phyloP scores from a whole-genome alignment of 2,329 filamentous ascomycete genomes.

The Aureobasidium sp. region DNA sequence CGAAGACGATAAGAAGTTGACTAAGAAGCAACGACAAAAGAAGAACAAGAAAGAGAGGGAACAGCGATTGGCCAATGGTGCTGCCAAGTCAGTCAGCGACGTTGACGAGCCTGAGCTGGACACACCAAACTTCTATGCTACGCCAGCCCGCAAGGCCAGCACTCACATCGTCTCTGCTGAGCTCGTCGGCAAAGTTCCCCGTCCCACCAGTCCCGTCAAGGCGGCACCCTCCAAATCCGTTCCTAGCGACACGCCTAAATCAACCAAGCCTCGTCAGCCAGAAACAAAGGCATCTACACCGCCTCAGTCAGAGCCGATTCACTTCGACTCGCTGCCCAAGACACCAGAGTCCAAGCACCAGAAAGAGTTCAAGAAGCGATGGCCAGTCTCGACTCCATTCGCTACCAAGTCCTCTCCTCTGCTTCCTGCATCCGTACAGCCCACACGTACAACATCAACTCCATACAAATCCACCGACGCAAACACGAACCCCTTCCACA shows the following conservation, averaged over 20 bases:
- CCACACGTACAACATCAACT: background rate
- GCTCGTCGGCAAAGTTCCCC: background rate
- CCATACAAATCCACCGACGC: background rate
- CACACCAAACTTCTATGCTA: conserved; percentile 8
- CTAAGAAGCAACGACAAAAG: conserved; percentile 30
- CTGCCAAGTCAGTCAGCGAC: conserved; percentile 19
- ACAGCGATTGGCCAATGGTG: conserved; percentile 16
- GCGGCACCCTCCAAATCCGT: background rate
- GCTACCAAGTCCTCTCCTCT: conserved; percentile 8
- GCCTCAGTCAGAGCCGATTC: background rate
- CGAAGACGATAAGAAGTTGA: conserved; percentile 18
- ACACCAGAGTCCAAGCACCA: conserved; percentile 6
- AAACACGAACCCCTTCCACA: background rate
- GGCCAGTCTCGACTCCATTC: conserved; percentile 13
- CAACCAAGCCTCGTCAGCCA: background rate
- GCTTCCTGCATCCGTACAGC: conserved; percentile 15
- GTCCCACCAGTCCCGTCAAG: background rate
- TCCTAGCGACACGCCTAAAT: background rate
- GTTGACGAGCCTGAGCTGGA: conserved; percentile 31
- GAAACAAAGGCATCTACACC: background rate
- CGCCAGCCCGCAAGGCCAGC: conserved; percentile 30
- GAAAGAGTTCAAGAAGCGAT: conserved; percentile 13
- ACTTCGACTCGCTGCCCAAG: background rate
- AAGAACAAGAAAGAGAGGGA: conserved; percentile 24
- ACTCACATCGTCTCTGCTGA: conserved; percentile 18